These are phyloP conservation scores for Wallemia ichthyophaga DNA, from an alignment of 1,284 basidiomycete genomes.

Conservation along the genomic window DNA sequence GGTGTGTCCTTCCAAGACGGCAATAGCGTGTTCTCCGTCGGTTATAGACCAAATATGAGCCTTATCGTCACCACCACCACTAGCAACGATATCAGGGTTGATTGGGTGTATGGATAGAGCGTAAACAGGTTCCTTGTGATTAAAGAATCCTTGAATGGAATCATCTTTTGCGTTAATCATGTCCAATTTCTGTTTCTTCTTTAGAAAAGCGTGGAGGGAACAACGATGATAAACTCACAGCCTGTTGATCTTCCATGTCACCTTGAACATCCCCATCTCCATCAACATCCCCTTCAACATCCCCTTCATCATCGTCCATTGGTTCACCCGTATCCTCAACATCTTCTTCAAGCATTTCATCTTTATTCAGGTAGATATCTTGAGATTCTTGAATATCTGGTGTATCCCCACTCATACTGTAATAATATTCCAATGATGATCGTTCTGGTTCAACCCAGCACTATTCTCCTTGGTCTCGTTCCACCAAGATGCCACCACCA, in stretches of 20 bases:
- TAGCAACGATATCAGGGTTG: constrained; percentile 48
- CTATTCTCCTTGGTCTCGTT: background rate
- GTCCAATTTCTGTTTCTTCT: background rate
- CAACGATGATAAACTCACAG: background rate
- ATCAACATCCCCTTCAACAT: constrained; percentile 10
- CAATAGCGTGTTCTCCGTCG: constrained; percentile 38
- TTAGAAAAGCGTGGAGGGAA: background rate
- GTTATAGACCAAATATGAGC: constrained; percentile 82
- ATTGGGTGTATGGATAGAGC: constrained; percentile 40
- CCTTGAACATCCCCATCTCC: constrained; percentile 5
- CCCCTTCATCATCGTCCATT: constrained; percentile 6
- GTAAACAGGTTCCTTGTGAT: constrained; percentile 36
- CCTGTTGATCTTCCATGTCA: constrained; percentile 12
- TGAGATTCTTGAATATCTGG: constrained; percentile 5
- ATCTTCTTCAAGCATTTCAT: constrained; percentile 9
- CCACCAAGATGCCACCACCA: background rate
- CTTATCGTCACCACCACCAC: constrained; percentile 81
- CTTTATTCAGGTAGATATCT: constrained; percentile 6
- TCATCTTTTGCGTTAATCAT: constrained; percentile 9
- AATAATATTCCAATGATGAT: too few relatives aligned
- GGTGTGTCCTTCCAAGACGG: constrained; percentile 60
- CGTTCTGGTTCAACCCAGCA: background rate
- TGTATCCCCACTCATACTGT: constrained; percentile 8
- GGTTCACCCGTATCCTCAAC: constrained; percentile 4
- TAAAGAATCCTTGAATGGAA: constrained; percentile 12